phyloP scores from a whole-genome alignment of 805 yeast genomes.

The Pichia kluyveri region DNA sequence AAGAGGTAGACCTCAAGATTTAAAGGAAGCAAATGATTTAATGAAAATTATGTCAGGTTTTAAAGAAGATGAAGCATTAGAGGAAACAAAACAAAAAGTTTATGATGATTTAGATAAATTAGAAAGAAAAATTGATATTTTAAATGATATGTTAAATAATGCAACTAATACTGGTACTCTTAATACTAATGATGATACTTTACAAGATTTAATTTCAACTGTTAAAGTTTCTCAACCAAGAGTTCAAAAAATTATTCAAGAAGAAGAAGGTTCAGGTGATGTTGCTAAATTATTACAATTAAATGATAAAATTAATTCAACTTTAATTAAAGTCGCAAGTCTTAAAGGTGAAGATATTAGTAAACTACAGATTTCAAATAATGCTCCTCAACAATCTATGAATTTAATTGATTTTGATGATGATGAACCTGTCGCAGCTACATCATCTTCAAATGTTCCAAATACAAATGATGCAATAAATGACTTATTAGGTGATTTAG shows the following conservation, averaged over 20 bases:
- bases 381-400: conserved; percentile 18
- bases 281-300: conserved; percentile 57
- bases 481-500: conserved; percentile 67
- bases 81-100: conserved; percentile 68
- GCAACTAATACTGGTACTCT: conserved; percentile 32
- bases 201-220: conserved; percentile 67
- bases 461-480: conserved; percentile 38
- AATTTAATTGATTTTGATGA: conserved; percentile 67
- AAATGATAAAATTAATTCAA: conserved; percentile 66
- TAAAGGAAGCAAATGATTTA: conserved; percentile 90
- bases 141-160: conserved; percentile 74
- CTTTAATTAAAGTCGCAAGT: conserved; percentile 56
- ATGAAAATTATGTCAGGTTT: conserved; percentile 99
- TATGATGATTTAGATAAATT: conserved; percentile 78
- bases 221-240: conserved; percentile 82
- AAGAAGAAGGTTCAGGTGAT: conserved; percentile 63
- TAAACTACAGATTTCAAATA: conserved; percentile 33
- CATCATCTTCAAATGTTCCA: conserved; percentile 16
- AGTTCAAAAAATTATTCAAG: conserved; percentile 73
- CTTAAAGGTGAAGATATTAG: conserved; percentile 52
- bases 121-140: conserved; percentile 75
- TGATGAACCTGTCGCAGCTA: conserved; percentile 18
- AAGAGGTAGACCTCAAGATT: conserved; percentile 90
- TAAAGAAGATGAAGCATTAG: conserved; percentile 65
- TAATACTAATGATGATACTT: conserved; percentile 56